Base-by-base conservation (phyloP, 73 alveolate species). In the Vitrella brassicaformis region DNA sequence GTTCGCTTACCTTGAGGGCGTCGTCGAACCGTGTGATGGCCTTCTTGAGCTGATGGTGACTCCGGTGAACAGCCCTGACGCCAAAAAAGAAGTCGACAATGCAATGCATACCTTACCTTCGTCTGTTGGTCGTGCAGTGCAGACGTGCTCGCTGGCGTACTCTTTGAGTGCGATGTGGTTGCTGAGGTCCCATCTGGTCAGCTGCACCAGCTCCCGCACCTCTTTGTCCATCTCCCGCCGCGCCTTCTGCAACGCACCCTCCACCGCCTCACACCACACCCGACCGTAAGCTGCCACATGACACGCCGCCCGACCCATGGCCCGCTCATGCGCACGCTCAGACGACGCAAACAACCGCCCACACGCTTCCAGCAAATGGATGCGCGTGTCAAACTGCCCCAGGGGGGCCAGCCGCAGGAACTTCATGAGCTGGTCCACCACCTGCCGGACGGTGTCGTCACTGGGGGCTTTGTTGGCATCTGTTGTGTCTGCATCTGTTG, bases 21-120 rank as follows among this genome's bases (percentile, higher is more conserved):
- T 68, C 84, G 47, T 78, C 84, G 30, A 78, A 78, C 67, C 84
- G 71, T 78, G 47, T 78, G 26, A 78, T 68, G 30, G 84, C 84
- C 69, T 56, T 56, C 77, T 73, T 30, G 25, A 78, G 84, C 72
- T 78, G 84, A 26, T 67, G 78, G 47, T 78, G 84, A 64, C 78
- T 69, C 28, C 84, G 67, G 31, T 39, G 56, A 4, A 39, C 56
- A 39, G 56, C 14, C 56, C 56, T 39, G 56, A 39, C 4, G 22
- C 4, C 56, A 39, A 39, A 39, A 4, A 14, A 39, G 56, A 4
- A 39, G 56, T n/a, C n/a, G n/a, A n/a, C n/a, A n/a, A n/a, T n/a
- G n/a, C n/a, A n/a, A n/a, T n/a, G n/a, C n/a, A n/a, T n/a, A n/a
- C n/a, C n/a, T n/a, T n/a, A n/a, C n/a, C n/a, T n/a, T n/a, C n/a